Evolutionary conservation across 257 asterid species (phyloP).

Genomic region (Gentiana dahurica): DNA sequence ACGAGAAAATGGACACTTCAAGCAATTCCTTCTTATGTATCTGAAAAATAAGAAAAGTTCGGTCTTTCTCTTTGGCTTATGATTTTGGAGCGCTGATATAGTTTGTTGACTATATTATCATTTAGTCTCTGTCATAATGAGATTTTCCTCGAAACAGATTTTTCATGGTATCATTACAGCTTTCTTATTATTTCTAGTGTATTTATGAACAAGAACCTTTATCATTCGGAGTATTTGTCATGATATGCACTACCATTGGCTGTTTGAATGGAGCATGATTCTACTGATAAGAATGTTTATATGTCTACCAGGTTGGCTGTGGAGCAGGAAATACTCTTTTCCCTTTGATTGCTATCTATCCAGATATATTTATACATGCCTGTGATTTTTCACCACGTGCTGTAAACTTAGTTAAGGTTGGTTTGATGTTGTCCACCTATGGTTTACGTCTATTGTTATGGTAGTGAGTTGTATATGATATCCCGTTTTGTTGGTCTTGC

Average conservation of each 20-base stretch:
- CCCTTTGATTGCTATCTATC: constrained; percentile 72
- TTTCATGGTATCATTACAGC: not conserved
- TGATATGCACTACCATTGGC: constrained; percentile 6
- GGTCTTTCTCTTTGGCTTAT: not conserved
- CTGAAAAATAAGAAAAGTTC: too few relatives aligned
- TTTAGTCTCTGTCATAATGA: not conserved
- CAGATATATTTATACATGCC: constrained; percentile 65
- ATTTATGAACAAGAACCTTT: not conserved
- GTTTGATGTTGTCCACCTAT: constrained; percentile 8
- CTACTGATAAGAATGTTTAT: constrained; percentile 10
- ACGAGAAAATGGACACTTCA: too few relatives aligned
- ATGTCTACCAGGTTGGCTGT: constrained; percentile 71
- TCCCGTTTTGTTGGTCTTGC: not conserved
- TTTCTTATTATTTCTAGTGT: not conserved
- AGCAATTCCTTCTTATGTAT: too few relatives aligned
- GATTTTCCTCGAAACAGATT: not conserved
- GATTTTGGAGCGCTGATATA: not conserved
- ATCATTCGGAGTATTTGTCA: not conserved
- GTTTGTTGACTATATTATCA: not conserved
- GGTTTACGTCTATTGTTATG: not conserved
- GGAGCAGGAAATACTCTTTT: constrained; percentile 94
- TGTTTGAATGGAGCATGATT: not conserved
- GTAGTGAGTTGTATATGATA: not conserved
- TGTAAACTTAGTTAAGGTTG: constrained; percentile 80
- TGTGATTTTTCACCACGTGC: constrained; percentile 97